A percentile compares a stretch with the other conserved stretches of the same genome.
Conservation (phyloP, 768 basidiomycete species). For the Trametes gibbosa region DNA sequence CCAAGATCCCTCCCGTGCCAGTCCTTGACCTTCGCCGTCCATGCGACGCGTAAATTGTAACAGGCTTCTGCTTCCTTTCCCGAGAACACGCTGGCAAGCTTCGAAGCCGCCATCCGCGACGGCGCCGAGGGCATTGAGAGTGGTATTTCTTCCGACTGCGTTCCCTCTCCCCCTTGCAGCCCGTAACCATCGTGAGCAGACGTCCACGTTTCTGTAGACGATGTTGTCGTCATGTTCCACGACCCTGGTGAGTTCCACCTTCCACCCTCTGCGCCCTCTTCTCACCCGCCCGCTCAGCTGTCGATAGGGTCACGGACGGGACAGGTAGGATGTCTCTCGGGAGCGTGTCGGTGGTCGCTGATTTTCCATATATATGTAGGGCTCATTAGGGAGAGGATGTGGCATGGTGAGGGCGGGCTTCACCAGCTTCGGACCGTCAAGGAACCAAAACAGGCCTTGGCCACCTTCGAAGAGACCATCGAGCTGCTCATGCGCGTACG, state of each 20-base stretch:
- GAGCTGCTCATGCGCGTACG: constrained; percentile 71
- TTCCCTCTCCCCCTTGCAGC: constrained; percentile 32
- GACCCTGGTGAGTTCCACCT: constrained; percentile 71
- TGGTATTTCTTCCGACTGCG: constrained; percentile 58
- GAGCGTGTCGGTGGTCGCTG: constrained; percentile 7
- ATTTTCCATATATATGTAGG: constrained; percentile 36
- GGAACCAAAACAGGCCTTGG: constrained; percentile 83
- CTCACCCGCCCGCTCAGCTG: constrained; percentile 32
- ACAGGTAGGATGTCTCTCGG: constrained; percentile 43
- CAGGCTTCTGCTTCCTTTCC: constrained; percentile 85
- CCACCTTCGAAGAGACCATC: constrained; percentile 86
- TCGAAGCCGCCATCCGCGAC: constrained; percentile 91
- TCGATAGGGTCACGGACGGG: constrained; percentile 80
- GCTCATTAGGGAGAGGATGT: constrained; percentile 50
- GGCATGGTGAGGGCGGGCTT: constrained; percentile 52
- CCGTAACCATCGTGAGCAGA: constrained; percentile 65
- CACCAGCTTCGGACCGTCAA: constrained; percentile 78
- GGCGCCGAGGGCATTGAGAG: constrained; percentile 97
- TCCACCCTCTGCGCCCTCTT: neutral
- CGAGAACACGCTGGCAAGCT: constrained; percentile 94
- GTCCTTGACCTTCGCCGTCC: constrained; percentile 6
- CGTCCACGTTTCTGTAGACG: constrained; percentile 88
- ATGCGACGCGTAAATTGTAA: constrained; percentile 4
- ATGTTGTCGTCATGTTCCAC: constrained; percentile 93
- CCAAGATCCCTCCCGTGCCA: constrained; percentile 2